These are phyloP conservation scores for Polyrhizophydium stewartii DNA, from an alignment of 371 early-diverging fungal species.

Conservation along the genomic window DNA sequence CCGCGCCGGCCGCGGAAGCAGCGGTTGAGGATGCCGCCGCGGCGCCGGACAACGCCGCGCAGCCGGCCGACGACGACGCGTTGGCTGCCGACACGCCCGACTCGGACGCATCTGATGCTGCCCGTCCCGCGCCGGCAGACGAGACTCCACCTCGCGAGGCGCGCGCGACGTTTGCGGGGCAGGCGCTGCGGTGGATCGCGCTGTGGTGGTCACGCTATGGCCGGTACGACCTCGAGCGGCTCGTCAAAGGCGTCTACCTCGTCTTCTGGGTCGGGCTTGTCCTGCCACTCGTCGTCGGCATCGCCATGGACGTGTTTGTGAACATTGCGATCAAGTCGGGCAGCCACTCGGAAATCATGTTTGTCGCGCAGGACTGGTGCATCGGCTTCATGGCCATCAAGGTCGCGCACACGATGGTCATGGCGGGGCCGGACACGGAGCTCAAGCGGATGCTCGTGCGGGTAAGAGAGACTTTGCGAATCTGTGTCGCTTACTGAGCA, in stretches of 20 bases:
- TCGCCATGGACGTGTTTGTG: conserved; percentile 39
- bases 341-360: conserved; percentile 18
- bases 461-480: conserved; percentile 9
- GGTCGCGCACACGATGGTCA: conserved; percentile 26
- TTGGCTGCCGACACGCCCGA: too few species aligned
- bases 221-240: background rate
- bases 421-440: conserved; percentile 33
- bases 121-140: too few species aligned
- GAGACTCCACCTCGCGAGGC: too few species aligned
- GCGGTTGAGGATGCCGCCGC: too few species aligned
- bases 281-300: conserved; percentile 31
- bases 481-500: too few species aligned
- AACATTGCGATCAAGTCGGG: conserved; percentile 18
- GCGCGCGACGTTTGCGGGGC: too few species aligned
- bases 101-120: too few species aligned
- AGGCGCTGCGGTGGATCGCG: too few species aligned
- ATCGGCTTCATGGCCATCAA: conserved; percentile 39
- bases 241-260: conserved; percentile 19
- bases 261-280: conserved; percentile 27
- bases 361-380: conserved; percentile 37
- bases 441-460: conserved; percentile 14
- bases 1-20: too few species aligned
- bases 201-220: conserved; percentile 3
- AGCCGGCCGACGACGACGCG: too few species aligned
- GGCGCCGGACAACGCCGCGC: too few species aligned